These are phyloP conservation scores for Protea cynaroides DNA, from an alignment of 164 flowering plant species.

Conservation along the genomic window DNA sequence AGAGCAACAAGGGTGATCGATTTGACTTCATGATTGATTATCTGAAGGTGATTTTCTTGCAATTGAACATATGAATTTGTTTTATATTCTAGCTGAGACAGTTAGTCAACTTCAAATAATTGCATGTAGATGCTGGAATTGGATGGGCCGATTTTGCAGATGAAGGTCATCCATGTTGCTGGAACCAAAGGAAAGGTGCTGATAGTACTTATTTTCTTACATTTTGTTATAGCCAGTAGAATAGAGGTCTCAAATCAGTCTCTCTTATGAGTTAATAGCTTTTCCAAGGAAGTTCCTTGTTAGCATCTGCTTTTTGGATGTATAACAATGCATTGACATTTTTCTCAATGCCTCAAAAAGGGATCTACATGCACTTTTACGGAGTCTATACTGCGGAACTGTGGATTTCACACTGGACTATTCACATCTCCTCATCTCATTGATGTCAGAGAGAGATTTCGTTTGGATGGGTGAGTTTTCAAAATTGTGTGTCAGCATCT, in stretches of 20 bases:
- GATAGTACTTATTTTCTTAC: neutral
- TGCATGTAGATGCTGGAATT: constrained; percentile 63
- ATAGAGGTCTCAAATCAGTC: too few species aligned
- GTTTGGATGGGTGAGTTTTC: constrained; percentile 78
- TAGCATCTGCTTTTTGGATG: neutral
- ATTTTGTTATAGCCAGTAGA: neutral
- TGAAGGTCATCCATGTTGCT: constrained; percentile 94
- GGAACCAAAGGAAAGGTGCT: constrained; percentile 98
- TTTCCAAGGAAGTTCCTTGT: too few species aligned
- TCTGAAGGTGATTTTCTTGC: constrained; percentile 44
- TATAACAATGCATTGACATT: neutral
- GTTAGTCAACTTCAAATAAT: neutral
- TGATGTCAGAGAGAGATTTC: constrained; percentile 92
- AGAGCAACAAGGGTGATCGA: constrained; percentile 54
- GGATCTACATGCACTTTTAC: constrained; percentile 95
- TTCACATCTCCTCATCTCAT: constrained; percentile 98
- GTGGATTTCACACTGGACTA: constrained; percentile 93
- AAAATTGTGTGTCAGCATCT: neutral
- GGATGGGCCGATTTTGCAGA: constrained; percentile 59
- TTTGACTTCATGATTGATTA: constrained; percentile 65
- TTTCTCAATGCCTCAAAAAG: constrained; percentile 26
- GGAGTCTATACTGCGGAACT: constrained; percentile 84
- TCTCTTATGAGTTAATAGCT: too few species aligned
- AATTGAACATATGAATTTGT: neutral
- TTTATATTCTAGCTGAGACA: neutral